phyloP scores from a whole-genome alignment of 345 rosid species.

The Capsella bursapastoris region DNA sequence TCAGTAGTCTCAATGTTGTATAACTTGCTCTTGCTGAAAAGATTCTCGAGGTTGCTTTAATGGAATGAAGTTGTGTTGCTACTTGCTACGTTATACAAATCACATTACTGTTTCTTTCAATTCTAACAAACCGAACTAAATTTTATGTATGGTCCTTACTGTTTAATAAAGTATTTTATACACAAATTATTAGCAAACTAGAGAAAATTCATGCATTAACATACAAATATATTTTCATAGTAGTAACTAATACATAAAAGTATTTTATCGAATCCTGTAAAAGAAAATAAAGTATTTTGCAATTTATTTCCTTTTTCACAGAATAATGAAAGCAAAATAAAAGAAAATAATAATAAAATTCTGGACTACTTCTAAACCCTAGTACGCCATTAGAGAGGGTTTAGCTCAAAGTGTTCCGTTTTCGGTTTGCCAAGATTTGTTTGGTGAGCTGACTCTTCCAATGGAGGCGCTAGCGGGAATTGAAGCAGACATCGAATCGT shows the following conservation, averaged over 20 bases:
- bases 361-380: slow-evolving; percentile 30
- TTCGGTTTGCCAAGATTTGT: not conserved
- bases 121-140: slow-evolving; percentile 5
- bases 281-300: not conserved
- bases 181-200: not conserved
- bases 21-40: not conserved
- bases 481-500: slow-evolving; percentile 47
- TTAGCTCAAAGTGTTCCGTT: not conserved
- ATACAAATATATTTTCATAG: not conserved
- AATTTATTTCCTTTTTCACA: not conserved
- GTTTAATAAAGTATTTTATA: not conserved
- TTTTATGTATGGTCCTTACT: not conserved
- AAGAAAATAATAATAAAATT: not conserved
- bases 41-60: not conserved
- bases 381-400: slow-evolving; percentile 34
- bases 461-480: slow-evolving; percentile 54
- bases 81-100: not conserved
- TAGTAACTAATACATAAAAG: not conserved
- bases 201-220: not conserved
- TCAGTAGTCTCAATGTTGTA: slow-evolving; percentile 10
- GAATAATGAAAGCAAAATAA: not conserved
- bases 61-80: slow-evolving; percentile 16
- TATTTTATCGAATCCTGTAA: not conserved
- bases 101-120: not conserved
- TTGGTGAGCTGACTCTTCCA: slow-evolving; percentile 20